Conservation (phyloP, 164 flowering plant species). For the Tetracentron sinense region DNA sequence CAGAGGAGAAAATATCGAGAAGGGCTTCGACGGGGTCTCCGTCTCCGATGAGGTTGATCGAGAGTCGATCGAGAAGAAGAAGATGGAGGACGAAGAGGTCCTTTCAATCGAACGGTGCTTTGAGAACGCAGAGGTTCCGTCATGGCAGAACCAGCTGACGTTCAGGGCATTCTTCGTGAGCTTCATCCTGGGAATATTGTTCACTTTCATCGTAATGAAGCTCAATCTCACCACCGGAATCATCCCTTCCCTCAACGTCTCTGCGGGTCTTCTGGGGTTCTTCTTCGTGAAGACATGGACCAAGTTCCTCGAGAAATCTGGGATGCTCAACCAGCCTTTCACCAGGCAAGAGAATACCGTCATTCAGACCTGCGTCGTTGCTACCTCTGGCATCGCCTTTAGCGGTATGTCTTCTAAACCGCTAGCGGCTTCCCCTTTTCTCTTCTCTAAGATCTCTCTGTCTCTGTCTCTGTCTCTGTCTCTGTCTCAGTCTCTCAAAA, state of each 20-base stretch:
- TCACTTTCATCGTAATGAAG: slow-evolving; percentile 27
- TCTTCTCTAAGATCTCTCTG: no score
- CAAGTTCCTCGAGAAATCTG: slow-evolving; percentile 21
- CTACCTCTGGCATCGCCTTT: slow-evolving; percentile 31
- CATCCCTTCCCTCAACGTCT: slow-evolving; percentile 29
- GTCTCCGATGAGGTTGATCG: no score
- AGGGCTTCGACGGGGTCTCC: not conserved
- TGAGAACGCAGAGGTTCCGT: slow-evolving; percentile 15
- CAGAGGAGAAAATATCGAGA: no score
- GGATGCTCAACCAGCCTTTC: slow-evolving; percentile 21
- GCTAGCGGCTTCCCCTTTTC: no score
- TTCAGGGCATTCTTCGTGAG: slow-evolving; percentile 26
- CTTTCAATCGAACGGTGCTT: slow-evolving; percentile 16
- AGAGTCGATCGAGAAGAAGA: not conserved
- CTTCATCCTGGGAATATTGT: slow-evolving; percentile 19
- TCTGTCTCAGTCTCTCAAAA: not conserved
- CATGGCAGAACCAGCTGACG: slow-evolving; percentile 29
- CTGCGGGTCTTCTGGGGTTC: slow-evolving; percentile 33
- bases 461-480: not conserved
- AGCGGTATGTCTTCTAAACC: slow-evolving; percentile 18
- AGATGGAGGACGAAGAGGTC: slow-evolving; percentile 3
- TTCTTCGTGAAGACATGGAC: slow-evolving; percentile 32
- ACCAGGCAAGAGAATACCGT: slow-evolving; percentile 31
- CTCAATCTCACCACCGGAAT: slow-evolving; percentile 30
- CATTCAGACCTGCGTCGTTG: slow-evolving; percentile 33